Evolutionary conservation across 139 green algal species (phyloP), one percentile per base, ranked within the genome.

Genomic region (Pleodorina starrii): DNA sequence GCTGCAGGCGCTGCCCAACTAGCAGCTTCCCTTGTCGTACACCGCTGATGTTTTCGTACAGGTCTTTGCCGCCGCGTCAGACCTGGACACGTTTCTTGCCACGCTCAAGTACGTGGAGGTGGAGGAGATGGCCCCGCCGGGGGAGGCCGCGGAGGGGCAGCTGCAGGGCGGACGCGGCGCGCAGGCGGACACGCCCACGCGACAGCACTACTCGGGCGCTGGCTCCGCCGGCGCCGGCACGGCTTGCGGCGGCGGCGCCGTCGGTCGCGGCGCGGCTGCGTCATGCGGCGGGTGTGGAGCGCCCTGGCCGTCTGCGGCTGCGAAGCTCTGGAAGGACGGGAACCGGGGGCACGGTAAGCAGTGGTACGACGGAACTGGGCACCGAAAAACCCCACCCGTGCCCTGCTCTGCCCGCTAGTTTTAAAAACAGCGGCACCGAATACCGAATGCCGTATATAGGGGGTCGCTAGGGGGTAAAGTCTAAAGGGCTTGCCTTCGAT

Each of bases 51-150:
- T 66, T 66, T 21, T 66, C 21, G 21, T 10, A 6, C 36, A 90
- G 51, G 86, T 93, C 14, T 90, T 93, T 59, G 25, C 35, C 42
- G 50, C 54, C 9, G 35, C 16, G 6, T 36, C 79, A 46, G 86
- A 93, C 82, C 63, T 93, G 43, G 75, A 90, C 29, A 54, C 46
- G 2, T 88, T 93, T 51, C 73, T 93, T 21, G 63, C 82, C 7
- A 85, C 84, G 9, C 29, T 93, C 36, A 85, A 59, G 40, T 88
- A 92, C 32, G 89, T 92, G 44, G 50, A 76, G 59, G 46, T 82
- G 35, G 40, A 25, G 60, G 59, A 78, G 68, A 32, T 69, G 43
- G 60, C 21, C 5, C 35, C 68, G 36, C 32, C 10, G 35, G 32
- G n/a, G 29, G 63, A 73, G 63, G 32, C 3, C 12, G 12, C 14